Conservation (phyloP, 257 asterid species). For the Nicotiana benthamiana region DNA sequence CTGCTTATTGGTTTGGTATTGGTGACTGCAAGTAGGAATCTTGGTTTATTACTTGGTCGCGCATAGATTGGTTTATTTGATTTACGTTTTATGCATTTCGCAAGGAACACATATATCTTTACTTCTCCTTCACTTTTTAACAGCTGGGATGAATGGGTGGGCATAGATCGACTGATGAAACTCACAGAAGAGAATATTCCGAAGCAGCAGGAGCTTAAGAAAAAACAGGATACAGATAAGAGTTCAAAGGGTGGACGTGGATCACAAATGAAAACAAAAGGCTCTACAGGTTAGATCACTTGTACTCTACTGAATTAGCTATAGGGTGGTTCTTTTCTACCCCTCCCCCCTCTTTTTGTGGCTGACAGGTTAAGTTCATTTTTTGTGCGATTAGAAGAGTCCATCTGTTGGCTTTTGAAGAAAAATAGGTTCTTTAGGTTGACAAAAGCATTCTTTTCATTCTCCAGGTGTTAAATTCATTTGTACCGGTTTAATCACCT, state of each 20-base stretch:
- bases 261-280: constrained; percentile 35
- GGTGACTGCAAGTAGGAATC: neutral
- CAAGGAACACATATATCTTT: neutral
- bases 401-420: neutral
- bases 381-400: neutral
- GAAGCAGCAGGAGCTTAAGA: constrained; percentile 41
- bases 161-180: constrained; percentile 42
- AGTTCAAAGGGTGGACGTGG: constrained; percentile 31
- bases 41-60: neutral
- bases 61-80: neutral
- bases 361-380: neutral
- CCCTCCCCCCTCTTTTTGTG: neutral
- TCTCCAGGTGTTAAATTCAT: neutral
- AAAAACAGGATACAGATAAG: constrained; percentile 31
- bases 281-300: constrained; percentile 33
- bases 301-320: neutral
- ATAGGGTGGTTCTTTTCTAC: neutral
- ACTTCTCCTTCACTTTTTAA: constrained; percentile 6
- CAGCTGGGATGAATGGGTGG: constrained; percentile 95
- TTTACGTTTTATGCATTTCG: neutral
- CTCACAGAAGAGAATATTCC: constrained; percentile 47
- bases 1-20: neutral
- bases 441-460: neutral
- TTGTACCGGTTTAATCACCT: neutral
- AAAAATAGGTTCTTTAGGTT: neutral